Base-by-base conservation (phyloP, 2,329 filamentous ascomycete species). In the Exophiala mesophila region DNA sequence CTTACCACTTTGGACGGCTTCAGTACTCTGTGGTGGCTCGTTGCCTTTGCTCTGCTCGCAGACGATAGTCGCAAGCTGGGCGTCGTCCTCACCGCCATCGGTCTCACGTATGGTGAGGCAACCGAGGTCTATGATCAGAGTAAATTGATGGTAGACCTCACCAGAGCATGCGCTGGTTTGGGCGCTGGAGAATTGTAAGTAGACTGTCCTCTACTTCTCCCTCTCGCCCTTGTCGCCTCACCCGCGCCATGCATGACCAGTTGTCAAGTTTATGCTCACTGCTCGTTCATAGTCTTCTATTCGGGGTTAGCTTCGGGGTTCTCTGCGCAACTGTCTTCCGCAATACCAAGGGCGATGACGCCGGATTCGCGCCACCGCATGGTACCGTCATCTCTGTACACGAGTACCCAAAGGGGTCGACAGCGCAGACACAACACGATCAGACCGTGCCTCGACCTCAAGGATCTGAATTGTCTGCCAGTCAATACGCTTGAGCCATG, bases 11-110 rank as follows among this genome's bases (percentile, higher is more conserved):
- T 44, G 13, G 41, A 44, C 19, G 17, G 30, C 12, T 18, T 44
- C 13, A 44, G 24, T 35, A 44, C 41, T 5, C 26, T 44, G 17
- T 44, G 41, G 41, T 44, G 41, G 41, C 35, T 44, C 4, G 41
- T 44, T 10, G 16, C 34, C 8, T 44, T 44, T 16, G 41, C 34
- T 10, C 20, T 44, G 18, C 30, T 39, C 7, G 35, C 41, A 4
- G 35, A 38, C 13, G 26, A 32, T 36, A 33, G 34, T 20, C 21
- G 13, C 13, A 26, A 5, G 7, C 17, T 44, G 5, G 35, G 26
- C 17, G 8, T 23, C 3, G 13, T n/a, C 4, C 12, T 38, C 41
- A 16, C 38, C 28, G n/a, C 7, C 23, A 7, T 19, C 7, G 18
- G 7, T 10, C 7, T 9, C 16, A 5, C 32, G 7, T 34, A 17